Base-by-base conservation (phyloP, 2,329 filamentous ascomycete species). In the Arthrinium puccinioides region DNA sequence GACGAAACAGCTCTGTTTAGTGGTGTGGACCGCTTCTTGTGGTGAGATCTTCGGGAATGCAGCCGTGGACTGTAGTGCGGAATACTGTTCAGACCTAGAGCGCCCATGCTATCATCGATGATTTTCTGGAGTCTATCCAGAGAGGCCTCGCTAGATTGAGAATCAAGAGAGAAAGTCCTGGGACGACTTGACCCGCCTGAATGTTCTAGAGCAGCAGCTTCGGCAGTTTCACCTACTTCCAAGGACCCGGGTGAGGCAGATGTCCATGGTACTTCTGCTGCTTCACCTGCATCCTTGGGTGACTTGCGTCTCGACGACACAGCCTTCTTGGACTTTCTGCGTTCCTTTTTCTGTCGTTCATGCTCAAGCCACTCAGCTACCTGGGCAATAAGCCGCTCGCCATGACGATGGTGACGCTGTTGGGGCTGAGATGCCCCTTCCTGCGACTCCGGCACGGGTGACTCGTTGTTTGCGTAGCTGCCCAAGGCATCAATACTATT, bases 81-180 rank as follows among this genome's bases (percentile, higher is more conserved):
- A 6, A 70, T 48, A 3, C 62, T 56, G 24, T 55, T 64, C 15
- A 79, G 52, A 0, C 74, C 75, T 40, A 79, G 53, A 11, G 67
- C 61, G 23, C 68, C 62, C 65, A 84, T 68, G 37, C 72, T 80
- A 43, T 82, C 76, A 44, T 86, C 79, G 9, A 90, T 61, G 37
- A 97, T 96, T 37, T 72, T 74, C 58, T 95, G 87, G 18, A 96
- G 69, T 46, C 79, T 76, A 42, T 94, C 87, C 3, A 97, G 69
- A 11, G 88, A 87, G 8, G 83, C 69, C 2, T 82, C 75, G 48
- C 79, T 83, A 2, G 76, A 77, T 32, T 86, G 77, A 0, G 83
- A 84, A 41, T 71, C 69, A 23, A 78, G 67, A 2, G 82, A 86
- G 46, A 64, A 67, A 37, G 66, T 65, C 45, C 70, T 64, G 35